These are phyloP conservation scores for Penicillium bialowiezense DNA, from an alignment of 495 filamentous ascomycete genomes.

Conservation along the genomic window DNA sequence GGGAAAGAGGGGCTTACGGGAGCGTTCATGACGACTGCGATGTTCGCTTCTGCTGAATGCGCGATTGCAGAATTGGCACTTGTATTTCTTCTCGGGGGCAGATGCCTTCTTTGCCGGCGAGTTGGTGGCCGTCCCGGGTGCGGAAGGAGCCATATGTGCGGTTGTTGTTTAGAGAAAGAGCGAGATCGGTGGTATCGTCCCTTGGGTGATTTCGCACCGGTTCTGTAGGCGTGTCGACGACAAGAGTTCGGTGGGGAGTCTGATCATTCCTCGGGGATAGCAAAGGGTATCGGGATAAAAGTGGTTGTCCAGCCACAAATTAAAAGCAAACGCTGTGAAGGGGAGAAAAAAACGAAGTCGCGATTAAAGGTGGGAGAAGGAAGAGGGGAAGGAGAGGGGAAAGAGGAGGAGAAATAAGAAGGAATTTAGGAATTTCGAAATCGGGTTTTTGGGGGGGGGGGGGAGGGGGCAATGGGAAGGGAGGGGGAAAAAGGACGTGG, in stretches of 20 bases:
- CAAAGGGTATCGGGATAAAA: constrained; percentile 34
- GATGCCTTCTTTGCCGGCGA: constrained; percentile 58
- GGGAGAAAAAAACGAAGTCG: constrained; percentile 31
- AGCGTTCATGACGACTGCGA: constrained; percentile 93
- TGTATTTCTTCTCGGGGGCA: constrained; percentile 93
- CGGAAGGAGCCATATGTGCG: constrained; percentile 48
- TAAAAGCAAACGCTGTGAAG: constrained; percentile 30
- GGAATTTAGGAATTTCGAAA: constrained; percentile 22
- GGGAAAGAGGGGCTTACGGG: constrained; percentile 90
- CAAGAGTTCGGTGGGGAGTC: constrained; percentile 44
- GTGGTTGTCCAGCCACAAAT: constrained; percentile 51
- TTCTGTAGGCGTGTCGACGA: constrained; percentile 49
- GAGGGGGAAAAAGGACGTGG: constrained; percentile 34
- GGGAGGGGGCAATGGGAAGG: constrained; percentile 30
- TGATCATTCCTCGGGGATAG: constrained; percentile 49
- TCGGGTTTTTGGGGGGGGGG: constrained; percentile 18
- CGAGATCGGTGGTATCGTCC: constrained; percentile 49
- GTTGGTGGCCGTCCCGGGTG: constrained; percentile 61
- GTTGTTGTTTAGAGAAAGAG: constrained; percentile 38
- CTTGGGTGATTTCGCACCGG: constrained; percentile 51
- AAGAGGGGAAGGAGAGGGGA: constrained; percentile 37
- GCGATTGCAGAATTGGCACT: constrained; percentile 97
- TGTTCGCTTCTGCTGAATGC: constrained; percentile 98
- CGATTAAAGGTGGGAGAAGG: constrained; percentile 29
- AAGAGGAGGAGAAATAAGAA: constrained; percentile 30